phyloP scores from a whole-genome alignment of 441 rosid genomes.

The Corymbia calophylla region DNA sequence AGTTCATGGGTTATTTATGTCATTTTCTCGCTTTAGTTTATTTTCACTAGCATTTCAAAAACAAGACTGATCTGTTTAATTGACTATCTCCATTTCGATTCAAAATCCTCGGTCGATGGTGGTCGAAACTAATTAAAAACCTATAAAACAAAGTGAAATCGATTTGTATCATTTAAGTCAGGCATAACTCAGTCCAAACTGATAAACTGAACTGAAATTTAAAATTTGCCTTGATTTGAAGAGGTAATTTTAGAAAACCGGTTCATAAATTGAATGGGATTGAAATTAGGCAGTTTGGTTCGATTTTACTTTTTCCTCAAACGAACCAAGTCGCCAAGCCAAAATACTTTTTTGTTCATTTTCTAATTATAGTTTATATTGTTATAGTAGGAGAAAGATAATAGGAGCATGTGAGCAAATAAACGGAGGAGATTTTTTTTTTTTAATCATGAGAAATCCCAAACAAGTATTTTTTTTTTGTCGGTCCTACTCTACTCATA shows the following conservation, averaged over 20 bases:
- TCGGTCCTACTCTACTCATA: too few relatives aligned
- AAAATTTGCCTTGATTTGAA: neutral
- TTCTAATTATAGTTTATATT: neutral
- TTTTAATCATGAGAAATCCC: too few relatives aligned
- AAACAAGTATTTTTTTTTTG: too few relatives aligned
- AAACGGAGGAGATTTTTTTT: neutral
- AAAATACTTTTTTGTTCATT: too few relatives aligned
- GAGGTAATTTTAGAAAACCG: neutral
- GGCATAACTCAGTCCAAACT: neutral
- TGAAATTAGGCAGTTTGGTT: neutral
- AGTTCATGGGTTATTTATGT: too few relatives aligned
- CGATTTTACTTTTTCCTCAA: too few relatives aligned
- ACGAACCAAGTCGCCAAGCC: neutral
- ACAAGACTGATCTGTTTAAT: accelerated
- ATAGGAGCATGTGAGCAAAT: neutral
- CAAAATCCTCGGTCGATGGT: accelerated
- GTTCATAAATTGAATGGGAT: neutral
- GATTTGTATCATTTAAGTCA: neutral
- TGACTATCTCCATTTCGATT: neutral
- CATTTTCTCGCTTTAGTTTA: too few relatives aligned
- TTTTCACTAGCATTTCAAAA: too few relatives aligned
- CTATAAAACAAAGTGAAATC: neutral
- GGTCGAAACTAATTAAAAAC: neutral
- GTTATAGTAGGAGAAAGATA: neutral
- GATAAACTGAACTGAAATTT: neutral